phyloP scores from a whole-genome alignment of 768 basidiomycete genomes.

The Melanogaster broomeanus region DNA sequence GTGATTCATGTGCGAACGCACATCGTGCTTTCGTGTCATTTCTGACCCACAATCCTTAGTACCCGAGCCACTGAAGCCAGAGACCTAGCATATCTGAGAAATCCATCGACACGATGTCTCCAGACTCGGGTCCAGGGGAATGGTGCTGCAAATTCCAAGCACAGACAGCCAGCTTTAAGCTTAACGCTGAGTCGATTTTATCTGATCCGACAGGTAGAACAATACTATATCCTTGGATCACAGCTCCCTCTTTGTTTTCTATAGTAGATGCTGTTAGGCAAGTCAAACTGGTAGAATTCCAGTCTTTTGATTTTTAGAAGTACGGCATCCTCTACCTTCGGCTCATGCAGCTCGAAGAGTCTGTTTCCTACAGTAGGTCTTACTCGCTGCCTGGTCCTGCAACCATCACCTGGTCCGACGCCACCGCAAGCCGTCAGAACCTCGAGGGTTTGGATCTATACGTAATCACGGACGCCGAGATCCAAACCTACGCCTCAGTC shows the following conservation, averaged over 20 bases:
- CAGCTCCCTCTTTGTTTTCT: not conserved
- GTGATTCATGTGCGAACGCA: no score
- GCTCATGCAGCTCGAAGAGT: not conserved
- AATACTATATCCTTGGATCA: no score
- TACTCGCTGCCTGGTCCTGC: not conserved
- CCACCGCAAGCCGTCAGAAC: not conserved
- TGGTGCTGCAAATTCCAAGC: no score
- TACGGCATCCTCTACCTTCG: not conserved
- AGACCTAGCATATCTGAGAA: not conserved
- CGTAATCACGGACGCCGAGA: no score
- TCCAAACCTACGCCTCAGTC: constrained; percentile 28
- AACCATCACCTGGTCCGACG: not conserved
- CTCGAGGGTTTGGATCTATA: not conserved
- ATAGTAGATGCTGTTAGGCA: not conserved
- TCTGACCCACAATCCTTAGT: not conserved
- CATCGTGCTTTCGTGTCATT: not conserved
- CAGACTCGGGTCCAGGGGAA: no score
- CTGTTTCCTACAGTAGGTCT: not conserved
- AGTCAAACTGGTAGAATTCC: not conserved
- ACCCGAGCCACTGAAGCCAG: not conserved
- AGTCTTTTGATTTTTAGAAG: not conserved
- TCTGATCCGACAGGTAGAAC: no score
- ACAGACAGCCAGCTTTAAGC: no score
- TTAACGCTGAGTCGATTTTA: no score
- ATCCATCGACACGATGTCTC: no score